Evolutionary conservation across 2,329 filamentous ascomycete genomes (phyloP).

Genomic region (Chalaropsis ovoidea): DNA sequence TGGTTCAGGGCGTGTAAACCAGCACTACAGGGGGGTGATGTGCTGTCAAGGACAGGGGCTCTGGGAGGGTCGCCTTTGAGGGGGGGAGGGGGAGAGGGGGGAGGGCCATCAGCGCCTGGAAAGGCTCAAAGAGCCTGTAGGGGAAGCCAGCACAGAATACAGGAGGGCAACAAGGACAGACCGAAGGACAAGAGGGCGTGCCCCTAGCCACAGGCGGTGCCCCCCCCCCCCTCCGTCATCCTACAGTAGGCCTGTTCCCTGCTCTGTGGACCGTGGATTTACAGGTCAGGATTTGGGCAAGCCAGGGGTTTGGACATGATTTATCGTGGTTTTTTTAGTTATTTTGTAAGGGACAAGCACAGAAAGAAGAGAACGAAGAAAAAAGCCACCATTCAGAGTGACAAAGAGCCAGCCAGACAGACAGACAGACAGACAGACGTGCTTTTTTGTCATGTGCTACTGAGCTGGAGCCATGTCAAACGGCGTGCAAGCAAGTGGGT

Average conservation of each 20-base stretch:
- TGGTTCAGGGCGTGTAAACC: conserved; percentile 5
- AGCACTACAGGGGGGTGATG: neutral
- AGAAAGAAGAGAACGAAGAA: neutral
- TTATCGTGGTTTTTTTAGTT: conserved; percentile 7
- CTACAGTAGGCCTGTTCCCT: neutral
- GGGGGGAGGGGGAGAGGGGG: neutral
- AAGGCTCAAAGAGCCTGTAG: neutral
- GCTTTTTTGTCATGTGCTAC: neutral
- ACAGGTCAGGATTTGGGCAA: conserved; percentile 7
- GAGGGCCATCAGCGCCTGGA: neutral
- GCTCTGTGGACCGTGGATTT: neutral
- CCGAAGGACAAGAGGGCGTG: neutral
- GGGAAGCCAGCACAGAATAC: conserved; percentile 3
- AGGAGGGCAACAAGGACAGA: neutral
- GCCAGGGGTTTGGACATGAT: neutral
- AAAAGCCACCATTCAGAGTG: neutral
- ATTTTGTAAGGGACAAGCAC: too few species aligned
- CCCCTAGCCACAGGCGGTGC: conserved; percentile 8
- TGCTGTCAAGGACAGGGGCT: conserved; percentile 7
- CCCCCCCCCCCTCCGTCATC: neutral
- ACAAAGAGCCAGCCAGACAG: neutral
- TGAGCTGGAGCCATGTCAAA: neutral
- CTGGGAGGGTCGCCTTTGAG: neutral
- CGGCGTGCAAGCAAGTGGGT: neutral
- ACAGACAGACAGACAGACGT: neutral